Percentiles rank a stretch among this genome's conserved stretches.
These are phyloP conservation scores for Boletus eberwhitei DNA, from an alignment of 768 basidiomycete species.

Conservation along the genomic window DNA sequence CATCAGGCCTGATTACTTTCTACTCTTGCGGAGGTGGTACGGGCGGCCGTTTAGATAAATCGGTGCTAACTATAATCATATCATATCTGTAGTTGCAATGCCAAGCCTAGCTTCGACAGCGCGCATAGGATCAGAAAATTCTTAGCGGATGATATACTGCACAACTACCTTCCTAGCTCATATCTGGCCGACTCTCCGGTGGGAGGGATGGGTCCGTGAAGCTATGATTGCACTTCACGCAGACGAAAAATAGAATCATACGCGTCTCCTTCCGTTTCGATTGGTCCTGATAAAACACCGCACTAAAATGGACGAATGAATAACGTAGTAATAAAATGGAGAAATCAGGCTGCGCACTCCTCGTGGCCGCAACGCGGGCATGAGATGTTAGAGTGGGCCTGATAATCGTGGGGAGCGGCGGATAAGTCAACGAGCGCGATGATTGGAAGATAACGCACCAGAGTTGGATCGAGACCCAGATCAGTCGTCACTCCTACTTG, in stretches of 20 bases:
- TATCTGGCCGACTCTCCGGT: slow-evolving; percentile 38
- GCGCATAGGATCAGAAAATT: slow-evolving; percentile 2
- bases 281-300: slow-evolving; percentile 95
- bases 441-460: slow-evolving; percentile 45
- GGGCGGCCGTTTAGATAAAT: background rate
- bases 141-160: background rate
- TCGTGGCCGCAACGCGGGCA: slow-evolving; percentile 82
- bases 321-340: background rate
- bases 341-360: slow-evolving; percentile 54
- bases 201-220: slow-evolving; percentile 69
- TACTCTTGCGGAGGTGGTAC: background rate
- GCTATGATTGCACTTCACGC: slow-evolving; percentile 73
- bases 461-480: slow-evolving; percentile 83
- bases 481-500: slow-evolving; percentile 90
- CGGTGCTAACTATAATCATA: background rate
- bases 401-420: background rate
- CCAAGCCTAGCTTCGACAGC: background rate
- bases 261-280: slow-evolving; percentile 94
- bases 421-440: background rate
- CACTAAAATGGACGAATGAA: slow-evolving; percentile 44
- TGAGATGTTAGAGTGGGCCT: slow-evolving; percentile 81
- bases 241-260: slow-evolving; percentile 92
- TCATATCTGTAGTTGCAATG: background rate
- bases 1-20: background rate
- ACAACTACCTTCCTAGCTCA: slow-evolving; percentile 14